phyloP scores from a whole-genome alignment of 176 grass and related monocot genomes.

The Musa schizocarpa region DNA sequence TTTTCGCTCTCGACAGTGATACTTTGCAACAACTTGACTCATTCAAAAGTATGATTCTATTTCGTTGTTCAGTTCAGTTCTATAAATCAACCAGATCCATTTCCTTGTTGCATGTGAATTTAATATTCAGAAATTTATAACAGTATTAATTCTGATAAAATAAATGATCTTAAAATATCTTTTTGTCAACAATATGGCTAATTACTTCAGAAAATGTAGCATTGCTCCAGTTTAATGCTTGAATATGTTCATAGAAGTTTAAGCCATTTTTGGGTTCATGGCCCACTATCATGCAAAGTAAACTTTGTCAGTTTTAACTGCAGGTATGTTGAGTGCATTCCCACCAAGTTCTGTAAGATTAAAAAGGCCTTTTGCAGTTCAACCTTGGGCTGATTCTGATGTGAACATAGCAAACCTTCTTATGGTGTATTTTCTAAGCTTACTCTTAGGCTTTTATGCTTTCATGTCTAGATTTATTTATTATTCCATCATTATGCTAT shows the following conservation, averaged over 20 bases:
- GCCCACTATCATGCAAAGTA: neutral
- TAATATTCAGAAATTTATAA: neutral
- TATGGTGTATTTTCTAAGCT: slow-evolving; percentile 49
- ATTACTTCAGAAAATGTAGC: neutral
- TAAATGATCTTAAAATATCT: too few species aligned
- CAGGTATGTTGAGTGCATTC: slow-evolving; percentile 66
- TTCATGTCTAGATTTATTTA: slow-evolving; percentile 1
- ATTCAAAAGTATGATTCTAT: slow-evolving; percentile 59
- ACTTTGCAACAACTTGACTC: slow-evolving; percentile 81
- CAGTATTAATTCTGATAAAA: neutral
- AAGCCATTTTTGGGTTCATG: neutral
- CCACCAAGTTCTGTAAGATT: slow-evolving; percentile 57
- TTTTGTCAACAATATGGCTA: too few species aligned
- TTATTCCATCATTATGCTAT: neutral
- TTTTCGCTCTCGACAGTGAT: slow-evolving; percentile 74
- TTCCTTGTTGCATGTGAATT: neutral
- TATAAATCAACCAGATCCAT: too few species aligned
- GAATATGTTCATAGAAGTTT: neutral
- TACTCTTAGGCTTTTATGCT: neutral
- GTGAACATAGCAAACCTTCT: slow-evolving; percentile 80
- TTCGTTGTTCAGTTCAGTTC: neutral
- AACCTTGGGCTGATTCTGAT: slow-evolving; percentile 76
- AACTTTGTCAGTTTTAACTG: slow-evolving; percentile 8
- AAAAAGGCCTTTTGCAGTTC: slow-evolving; percentile 59
- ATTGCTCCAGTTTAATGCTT: neutral